A percentile compares a stretch with the other conserved stretches of the same genome.
phyloP scores from a whole-genome alignment of 2,329 filamentous ascomycete genomes.

The Hypocreales sp. region DNA sequence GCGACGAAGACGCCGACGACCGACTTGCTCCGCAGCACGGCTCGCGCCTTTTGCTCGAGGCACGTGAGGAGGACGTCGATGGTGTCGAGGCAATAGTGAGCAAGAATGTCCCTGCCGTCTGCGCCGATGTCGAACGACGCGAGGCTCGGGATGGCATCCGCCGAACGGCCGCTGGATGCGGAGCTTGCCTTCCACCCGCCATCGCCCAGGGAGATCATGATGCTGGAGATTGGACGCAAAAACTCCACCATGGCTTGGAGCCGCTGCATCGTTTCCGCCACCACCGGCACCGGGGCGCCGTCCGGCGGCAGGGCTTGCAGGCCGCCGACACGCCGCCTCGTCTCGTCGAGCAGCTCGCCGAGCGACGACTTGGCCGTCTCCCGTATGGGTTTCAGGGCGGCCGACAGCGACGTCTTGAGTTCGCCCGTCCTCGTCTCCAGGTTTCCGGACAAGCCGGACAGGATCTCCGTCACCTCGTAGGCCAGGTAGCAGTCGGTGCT shows the following conservation, averaged over 20 bases:
- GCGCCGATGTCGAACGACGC: conserved; percentile 76
- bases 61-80: conserved; percentile 66
- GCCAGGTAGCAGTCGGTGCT: conserved; percentile 87
- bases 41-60: conserved; percentile 58
- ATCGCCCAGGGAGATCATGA: conserved; percentile 84
- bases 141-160: conserved; percentile 52
- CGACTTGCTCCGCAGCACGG: conserved; percentile 61
- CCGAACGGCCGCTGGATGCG: conserved; percentile 35
- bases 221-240: conserved; percentile 68
- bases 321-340: conserved; percentile 49
- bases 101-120: conserved; percentile 76
- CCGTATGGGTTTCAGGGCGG: conserved; percentile 74
- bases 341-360: conserved; percentile 70
- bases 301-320: conserved; percentile 61
- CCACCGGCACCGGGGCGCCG: conserved; percentile 62
- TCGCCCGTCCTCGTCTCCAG: conserved; percentile 75
- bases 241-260: conserved; percentile 80
- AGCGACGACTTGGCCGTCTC: conserved; percentile 86
- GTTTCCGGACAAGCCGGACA: conserved; percentile 63
- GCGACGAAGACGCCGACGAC: conserved; percentile 78
- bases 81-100: conserved; percentile 79
- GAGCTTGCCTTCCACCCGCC: conserved; percentile 63
- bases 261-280: conserved; percentile 72
- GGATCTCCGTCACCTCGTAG: conserved; percentile 87
- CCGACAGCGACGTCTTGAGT: conserved; percentile 66